Evolutionary conservation across 495 filamentous ascomycete species (phyloP), one percentile per base, ranked within the genome.

Genomic region (Bathelium albidoporum): DNA sequence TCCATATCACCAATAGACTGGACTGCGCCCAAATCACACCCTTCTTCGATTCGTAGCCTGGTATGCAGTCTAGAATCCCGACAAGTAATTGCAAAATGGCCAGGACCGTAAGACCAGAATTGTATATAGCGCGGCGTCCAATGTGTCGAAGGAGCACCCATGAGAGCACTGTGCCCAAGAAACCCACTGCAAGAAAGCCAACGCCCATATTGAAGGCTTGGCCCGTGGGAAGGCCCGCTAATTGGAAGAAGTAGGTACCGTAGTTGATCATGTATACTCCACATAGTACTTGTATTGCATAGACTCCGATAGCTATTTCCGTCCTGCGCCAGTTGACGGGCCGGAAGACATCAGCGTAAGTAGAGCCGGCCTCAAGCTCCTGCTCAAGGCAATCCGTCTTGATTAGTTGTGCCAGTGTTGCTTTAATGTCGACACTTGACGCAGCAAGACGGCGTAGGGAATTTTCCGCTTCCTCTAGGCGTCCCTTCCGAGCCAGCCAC

Each of bases 251-350:
- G 70, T 91, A 87, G 32, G 87, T 91, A 12, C 85, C 88, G 71
- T 90, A 94, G 67, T 89, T 88, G 60, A 83, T 87, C 72, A 95
- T 91, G 1, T 86, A 84, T 72, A 89, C 89, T 53, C 89, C 89
- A 64, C 82, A 85, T 0, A 93, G 73, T 59, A 89, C 90, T 72
- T 95, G 90, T 62, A 92, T 91, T 2, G 86, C 88, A 89, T 89
- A 95, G 60, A 86, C 66, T 69, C 74, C 74, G 68, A 72, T 75
- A 1, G 74, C 70, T 44, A 77, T 74, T 59, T 76, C 74, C 0
- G 75, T 77, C 12, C 75, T 66, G 1, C 75, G 65, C 20, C 70
- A 62, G 60, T 77, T 73, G 10, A 70, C 70, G 43, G 70, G 69
- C n/a, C 64, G 34, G 67, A 77, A 75, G 66, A 74, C 76, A 64